A percentile compares a stretch with the other conserved stretches of the same genome.
These are phyloP conservation scores for Vitis riparia DNA, from an alignment of 164 flowering plant species.

Conservation along the genomic window DNA sequence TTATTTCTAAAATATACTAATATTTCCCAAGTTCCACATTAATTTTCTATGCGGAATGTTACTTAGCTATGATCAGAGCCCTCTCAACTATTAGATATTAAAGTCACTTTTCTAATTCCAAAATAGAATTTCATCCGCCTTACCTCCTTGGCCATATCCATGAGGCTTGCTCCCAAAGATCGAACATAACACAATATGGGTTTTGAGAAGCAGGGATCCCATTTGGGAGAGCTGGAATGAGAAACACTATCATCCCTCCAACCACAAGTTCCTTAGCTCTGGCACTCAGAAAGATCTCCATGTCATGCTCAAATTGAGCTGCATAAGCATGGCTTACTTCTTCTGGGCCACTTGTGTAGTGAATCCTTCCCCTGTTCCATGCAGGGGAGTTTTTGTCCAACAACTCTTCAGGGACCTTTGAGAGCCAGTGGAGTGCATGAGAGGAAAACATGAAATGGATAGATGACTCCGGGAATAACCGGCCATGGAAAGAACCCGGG, in stretches of 20 bases:
- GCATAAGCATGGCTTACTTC: not conserved
- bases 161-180: conserved; percentile 10
- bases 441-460: not conserved
- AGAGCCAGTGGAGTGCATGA: no score
- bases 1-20: no score
- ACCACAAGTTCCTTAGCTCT: not conserved
- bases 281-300: not conserved
- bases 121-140: no score
- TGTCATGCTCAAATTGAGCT: not conserved
- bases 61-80: no score
- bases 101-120: no score
- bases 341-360: no score
- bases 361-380: no score
- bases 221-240: not conserved
- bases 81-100: no score
- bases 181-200: not conserved
- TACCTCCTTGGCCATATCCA: conserved; percentile 25
- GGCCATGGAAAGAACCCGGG: conserved; percentile 4
- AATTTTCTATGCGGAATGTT: no score
- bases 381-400: no score
- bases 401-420: no score
- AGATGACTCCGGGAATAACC: conserved; percentile 3
- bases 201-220: conserved; percentile 2
- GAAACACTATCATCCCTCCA: not conserved
- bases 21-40: no score